Percentiles rank a stretch among this genome's conserved stretches.
Conservation (phyloP, 257 asterid genomes). For the Phtheirospermum japonicum region DNA sequence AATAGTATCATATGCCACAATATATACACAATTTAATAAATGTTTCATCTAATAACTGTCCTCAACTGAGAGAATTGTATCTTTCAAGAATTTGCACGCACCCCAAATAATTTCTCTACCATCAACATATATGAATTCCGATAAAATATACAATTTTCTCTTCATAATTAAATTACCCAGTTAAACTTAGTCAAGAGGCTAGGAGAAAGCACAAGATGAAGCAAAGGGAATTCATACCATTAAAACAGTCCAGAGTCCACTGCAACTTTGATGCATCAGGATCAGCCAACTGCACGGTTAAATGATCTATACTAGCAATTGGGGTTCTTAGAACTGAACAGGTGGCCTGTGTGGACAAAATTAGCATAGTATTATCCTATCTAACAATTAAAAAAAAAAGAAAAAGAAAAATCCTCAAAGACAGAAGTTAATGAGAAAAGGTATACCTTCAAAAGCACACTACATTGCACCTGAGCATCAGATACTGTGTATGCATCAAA, state of each 20-base stretch:
- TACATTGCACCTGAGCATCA: conserved; percentile 59
- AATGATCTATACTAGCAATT: conserved; percentile 64
- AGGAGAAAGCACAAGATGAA: conserved; percentile 6
- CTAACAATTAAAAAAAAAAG: not conserved
- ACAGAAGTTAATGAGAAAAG: not conserved
- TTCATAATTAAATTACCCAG: not conserved
- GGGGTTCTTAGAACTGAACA: conserved; percentile 93
- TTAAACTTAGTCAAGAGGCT: not conserved
- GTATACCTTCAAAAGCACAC: conserved; percentile 82
- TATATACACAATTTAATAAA: conserved; percentile 6
- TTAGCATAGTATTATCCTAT: conserved; percentile 6
- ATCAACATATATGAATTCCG: conserved; percentile 9
- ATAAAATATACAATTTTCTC: not conserved
- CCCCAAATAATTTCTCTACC: conserved; percentile 9
- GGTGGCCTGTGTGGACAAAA: conserved; percentile 52
- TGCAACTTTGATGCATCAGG: conserved; percentile 82
- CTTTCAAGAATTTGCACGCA: conserved; percentile 16
- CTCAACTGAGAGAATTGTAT: conserved; percentile 4
- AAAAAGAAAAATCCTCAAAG: conserved; percentile 9
- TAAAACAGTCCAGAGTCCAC: conserved; percentile 82
- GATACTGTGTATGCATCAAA: conserved; percentile 66
- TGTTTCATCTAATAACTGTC: conserved; percentile 13
- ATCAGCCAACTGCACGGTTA: conserved; percentile 57
- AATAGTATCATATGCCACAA: not conserved
- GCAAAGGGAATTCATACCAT: conserved; percentile 45